Conservation (phyloP, 1,139 yeast species). For the Zygosaccharomyces sapae region DNA sequence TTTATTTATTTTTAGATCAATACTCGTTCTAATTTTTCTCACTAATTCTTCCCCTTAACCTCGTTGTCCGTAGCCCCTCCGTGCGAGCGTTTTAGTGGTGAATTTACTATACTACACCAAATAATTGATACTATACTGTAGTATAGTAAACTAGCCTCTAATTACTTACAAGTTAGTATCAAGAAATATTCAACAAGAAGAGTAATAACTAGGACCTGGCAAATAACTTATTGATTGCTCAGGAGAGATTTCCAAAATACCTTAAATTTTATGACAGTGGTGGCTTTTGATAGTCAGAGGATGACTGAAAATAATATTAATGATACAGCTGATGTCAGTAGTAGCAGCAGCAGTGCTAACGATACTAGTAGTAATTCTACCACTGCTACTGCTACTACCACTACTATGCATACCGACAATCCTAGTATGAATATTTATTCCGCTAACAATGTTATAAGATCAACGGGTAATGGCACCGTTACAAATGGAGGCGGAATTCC, state of each 20-base stretch:
- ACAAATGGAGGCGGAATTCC: slow-evolving; percentile 1
- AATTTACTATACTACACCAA: background rate
- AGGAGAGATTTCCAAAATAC: background rate
- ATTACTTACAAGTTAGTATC: too few relatives aligned
- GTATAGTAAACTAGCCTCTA: too few relatives aligned
- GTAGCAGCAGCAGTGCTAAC: background rate
- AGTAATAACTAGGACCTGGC: too few relatives aligned
- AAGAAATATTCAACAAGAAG: too few relatives aligned
- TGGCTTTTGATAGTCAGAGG: slow-evolving; percentile 1
- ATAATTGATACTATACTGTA: background rate
- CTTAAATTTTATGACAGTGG: slow-evolving; percentile 2
- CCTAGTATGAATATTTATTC: slow-evolving; percentile 6
- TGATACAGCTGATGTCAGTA: too few relatives aligned
- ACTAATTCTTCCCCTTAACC: background rate
- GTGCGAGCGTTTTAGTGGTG: background rate
- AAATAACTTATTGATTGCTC: too few relatives aligned
- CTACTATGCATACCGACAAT: background rate
- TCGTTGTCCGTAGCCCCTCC: background rate
- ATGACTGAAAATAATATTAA: slow-evolving; percentile 1
- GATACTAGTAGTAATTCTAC: background rate
- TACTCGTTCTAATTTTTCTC: background rate
- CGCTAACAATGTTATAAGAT: slow-evolving; percentile 1
- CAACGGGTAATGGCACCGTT: background rate
- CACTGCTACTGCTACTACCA: background rate
- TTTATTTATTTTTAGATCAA: too few relatives aligned